phyloP scores from a whole-genome alignment of 768 basidiomycete species.

The Strobilomyces confusus region DNA sequence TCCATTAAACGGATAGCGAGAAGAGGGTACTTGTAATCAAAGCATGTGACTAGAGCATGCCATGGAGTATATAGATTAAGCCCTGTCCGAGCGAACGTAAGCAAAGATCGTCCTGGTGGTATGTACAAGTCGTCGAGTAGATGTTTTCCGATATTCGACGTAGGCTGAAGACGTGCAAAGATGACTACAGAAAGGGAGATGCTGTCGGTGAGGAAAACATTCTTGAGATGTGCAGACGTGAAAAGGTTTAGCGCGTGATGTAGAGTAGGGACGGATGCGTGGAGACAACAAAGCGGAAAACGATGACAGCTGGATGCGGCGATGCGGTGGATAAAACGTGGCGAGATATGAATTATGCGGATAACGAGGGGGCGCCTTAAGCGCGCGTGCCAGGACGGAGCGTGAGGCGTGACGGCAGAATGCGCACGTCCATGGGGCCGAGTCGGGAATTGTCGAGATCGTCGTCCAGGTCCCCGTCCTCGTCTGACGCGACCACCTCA shows the following conservation, averaged over 20 bases:
- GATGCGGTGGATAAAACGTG: conserved; percentile 6
- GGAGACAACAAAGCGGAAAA: conserved; percentile 18
- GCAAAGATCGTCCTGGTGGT: conserved; percentile 13
- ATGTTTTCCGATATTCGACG: conserved; percentile 20
- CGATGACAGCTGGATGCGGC: conserved; percentile 11
- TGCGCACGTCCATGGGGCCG: conserved; percentile 14
- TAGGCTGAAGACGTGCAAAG: conserved; percentile 11
- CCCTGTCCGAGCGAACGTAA: conserved; percentile 21
- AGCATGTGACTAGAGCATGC: conserved; percentile 14
- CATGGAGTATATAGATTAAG: conserved; percentile 31
- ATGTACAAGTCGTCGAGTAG: conserved; percentile 27
- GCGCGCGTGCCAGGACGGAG: conserved; percentile 7
- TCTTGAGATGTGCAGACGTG: conserved; percentile 8
- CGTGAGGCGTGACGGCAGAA: conserved; percentile 11
- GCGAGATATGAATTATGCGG: conserved; percentile 14
- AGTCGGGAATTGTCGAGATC: conserved; percentile 19
- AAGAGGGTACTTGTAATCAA: conserved; percentile 4
- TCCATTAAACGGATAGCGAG: conserved; percentile 30
- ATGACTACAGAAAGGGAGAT: conserved; percentile 25
- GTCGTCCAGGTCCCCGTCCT: conserved; percentile 25
- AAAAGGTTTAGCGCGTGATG: conserved; percentile 17
- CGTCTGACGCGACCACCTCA: conserved; percentile 7
- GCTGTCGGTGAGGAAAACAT: conserved; percentile 21
- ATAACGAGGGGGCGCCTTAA: conserved; percentile 14
- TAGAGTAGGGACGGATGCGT: conserved; percentile 25